These are phyloP conservation scores for Diaporthe sp. DNA, from an alignment of 2,329 filamentous ascomycete genomes.

Conservation along the genomic window DNA sequence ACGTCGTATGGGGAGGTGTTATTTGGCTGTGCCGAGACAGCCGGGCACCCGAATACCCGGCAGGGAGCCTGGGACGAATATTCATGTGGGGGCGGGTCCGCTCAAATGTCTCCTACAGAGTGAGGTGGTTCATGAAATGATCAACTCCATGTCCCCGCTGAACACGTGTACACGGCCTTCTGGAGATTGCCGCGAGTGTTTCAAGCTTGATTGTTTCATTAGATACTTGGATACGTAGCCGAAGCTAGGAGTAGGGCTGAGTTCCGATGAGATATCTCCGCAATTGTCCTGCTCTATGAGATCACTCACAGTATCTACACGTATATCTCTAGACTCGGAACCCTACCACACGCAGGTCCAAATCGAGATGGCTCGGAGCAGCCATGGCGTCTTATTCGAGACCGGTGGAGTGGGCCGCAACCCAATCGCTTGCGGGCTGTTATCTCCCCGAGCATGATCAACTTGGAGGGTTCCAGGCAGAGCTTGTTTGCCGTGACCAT, in stretches of 20 bases:
- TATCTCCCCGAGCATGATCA: background rate
- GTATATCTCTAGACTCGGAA: background rate
- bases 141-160: background rate
- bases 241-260: background rate
- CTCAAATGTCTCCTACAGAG: background rate
- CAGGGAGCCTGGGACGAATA: background rate
- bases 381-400: too few relatives aligned
- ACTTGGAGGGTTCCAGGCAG: background rate
- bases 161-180: background rate
- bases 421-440: background rate
- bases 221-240: background rate
- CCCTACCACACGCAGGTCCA: too few relatives aligned
- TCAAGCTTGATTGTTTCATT: background rate
- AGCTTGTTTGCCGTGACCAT: background rate
- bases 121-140: background rate
- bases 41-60: background rate
- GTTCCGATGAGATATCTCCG: background rate
- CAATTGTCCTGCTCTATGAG: background rate
- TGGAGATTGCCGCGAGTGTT: background rate
- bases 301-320: background rate
- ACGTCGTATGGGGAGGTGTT: background rate
- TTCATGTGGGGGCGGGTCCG: background rate
- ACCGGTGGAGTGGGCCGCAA: background rate
- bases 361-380: background rate
- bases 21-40: slow-evolving; percentile 14